phyloP scores from a whole-genome alignment of 805 yeast genomes.

The Metschnikowia cerradonensis region DNA sequence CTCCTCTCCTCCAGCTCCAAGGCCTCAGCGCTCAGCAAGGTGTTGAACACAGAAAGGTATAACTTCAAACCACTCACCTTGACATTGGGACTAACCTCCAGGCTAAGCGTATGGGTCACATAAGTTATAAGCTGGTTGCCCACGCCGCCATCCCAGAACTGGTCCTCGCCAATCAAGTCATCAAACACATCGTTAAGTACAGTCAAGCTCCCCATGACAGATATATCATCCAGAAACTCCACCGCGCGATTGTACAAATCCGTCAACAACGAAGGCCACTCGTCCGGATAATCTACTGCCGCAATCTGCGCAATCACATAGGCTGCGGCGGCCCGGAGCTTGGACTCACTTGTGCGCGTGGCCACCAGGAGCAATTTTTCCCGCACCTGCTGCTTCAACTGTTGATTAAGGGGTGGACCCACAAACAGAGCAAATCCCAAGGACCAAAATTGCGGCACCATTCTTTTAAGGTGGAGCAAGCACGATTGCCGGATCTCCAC shows the following conservation, averaged over 20 bases:
- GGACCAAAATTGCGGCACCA: slow-evolving; percentile 76
- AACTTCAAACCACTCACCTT: slow-evolving; percentile 48
- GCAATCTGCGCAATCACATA: slow-evolving; percentile 81
- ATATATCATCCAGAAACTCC: slow-evolving; percentile 24
- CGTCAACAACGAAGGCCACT: slow-evolving; percentile 75
- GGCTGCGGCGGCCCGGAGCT: slow-evolving; percentile 62
- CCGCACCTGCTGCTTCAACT: slow-evolving; percentile 51
- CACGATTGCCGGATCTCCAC: slow-evolving; percentile 55
- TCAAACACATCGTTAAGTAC: slow-evolving; percentile 76
- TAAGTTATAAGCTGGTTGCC: slow-evolving; percentile 53
- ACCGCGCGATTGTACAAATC: slow-evolving; percentile 42
- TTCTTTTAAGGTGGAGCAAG: slow-evolving; percentile 59
- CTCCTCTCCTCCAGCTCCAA: slow-evolving; percentile 35
- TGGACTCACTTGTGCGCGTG: slow-evolving; percentile 43
- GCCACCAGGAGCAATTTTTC: slow-evolving; percentile 46
- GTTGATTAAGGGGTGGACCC: slow-evolving; percentile 60
- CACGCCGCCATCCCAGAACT: slow-evolving; percentile 73
- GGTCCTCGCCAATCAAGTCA: slow-evolving; percentile 81
- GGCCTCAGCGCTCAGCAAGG: slow-evolving; percentile 50
- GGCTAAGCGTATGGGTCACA: slow-evolving; percentile 40
- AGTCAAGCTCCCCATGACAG: slow-evolving; percentile 51
- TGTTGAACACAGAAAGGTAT: slow-evolving; percentile 50
- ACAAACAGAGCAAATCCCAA: slow-evolving; percentile 71
- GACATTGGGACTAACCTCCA: slow-evolving; percentile 28
- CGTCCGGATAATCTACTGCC: slow-evolving; percentile 89